Base-by-base conservation (phyloP, 305 asterid species). In the Ruellia speciosa region DNA sequence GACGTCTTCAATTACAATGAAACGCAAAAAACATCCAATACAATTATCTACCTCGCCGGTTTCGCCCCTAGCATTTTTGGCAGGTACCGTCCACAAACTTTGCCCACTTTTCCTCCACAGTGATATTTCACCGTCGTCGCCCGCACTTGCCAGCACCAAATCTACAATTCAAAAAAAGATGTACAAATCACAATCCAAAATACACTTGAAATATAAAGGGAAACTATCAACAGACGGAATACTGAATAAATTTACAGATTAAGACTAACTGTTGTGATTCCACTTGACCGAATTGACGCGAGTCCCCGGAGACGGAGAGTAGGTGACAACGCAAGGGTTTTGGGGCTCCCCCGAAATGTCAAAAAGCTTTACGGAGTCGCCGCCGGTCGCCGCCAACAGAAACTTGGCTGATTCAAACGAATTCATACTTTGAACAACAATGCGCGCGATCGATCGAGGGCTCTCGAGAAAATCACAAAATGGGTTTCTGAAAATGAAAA, bases 141-240 rank as follows among this genome's bases (percentile, higher is more conserved):
- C 97, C 31, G 96, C 96, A 72, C 88, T 82, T 37, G 97, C 99
- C 79, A 93, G 74, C 58, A 93, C 99, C 79, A 84, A 93, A 84
- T 93, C 99, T 93, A 59, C 54, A 45, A 15, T 45, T n/a, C 17
- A 55, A 28, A 43, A 45, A 14, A 13, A 14, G 24, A 52, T 4
- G 15, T 18, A n/a, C 48, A 11, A 0, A 56, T 9, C 18, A 40
- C 47, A 46, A n/a, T 37, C 18, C 54, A 14, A 47, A 47, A 47
- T 37, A 37, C 41, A 37, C 6, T 7, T 6, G 9, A 37, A 54
- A 24, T 31, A 14, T 33, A 37, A 59, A 45, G 51, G 18, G 52
- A 43, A 16, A n/a, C n/a, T 0, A 12, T 10, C n/a, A 46, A 14
- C 16, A 5, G 18, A 33, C 43, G 71, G n/a, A 13, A 6, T 35